Evolutionary conservation across 1,284 basidiomycete genomes (phyloP), one percentile per base, ranked within the genome.

Genomic region (Fomes fomentarius): DNA sequence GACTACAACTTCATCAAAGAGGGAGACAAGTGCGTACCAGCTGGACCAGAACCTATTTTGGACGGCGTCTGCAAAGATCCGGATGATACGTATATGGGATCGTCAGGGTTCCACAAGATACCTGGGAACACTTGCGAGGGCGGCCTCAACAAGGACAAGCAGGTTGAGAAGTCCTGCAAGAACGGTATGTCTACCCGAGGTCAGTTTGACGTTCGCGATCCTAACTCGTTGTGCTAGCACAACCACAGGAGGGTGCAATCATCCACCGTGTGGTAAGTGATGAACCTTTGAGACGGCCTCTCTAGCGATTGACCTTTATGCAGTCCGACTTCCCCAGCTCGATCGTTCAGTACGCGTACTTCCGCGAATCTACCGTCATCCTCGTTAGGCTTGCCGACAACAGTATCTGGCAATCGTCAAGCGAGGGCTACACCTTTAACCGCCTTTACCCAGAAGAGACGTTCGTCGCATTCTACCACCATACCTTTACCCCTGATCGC

Each of bases 341-440:
- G 25, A 79, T 98, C 22, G 71, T 81, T 8, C 92, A 95, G 66
- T 85, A 94, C 64, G 76, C 85, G n/a, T 98, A 96, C 74, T 95
- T 96, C 77, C 81, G 79, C 50, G 77, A 87, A 1, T 90, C 89
- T 0, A 81, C 78, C 50, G 89, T 94, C 1, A 84, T 98, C 48
- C 82, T 99, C 21, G 85, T 93, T 28, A 89, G 93, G 25, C 79
- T 97, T 3, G 69, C 71, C 1, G 93, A 98, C 65, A 76, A 86
- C 56, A 81, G 83, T 0, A 80, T 98, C 50, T 98, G 93, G 91
- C 94, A 97, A 75, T 97, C 94, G 0, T 83, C 83, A 66, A 98
- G 96, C 69, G 96, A 99, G 71, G 96, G 96, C 0, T 95, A 93
- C 71, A 88, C 87, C 0, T 99, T 96, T 96, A 80, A 80, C 47